A percentile compares a stretch with the other conserved stretches of the same genome.
phyloP scores from a whole-genome alignment of 1,139 yeast species.

The Zygotorulaspora mrakii region DNA sequence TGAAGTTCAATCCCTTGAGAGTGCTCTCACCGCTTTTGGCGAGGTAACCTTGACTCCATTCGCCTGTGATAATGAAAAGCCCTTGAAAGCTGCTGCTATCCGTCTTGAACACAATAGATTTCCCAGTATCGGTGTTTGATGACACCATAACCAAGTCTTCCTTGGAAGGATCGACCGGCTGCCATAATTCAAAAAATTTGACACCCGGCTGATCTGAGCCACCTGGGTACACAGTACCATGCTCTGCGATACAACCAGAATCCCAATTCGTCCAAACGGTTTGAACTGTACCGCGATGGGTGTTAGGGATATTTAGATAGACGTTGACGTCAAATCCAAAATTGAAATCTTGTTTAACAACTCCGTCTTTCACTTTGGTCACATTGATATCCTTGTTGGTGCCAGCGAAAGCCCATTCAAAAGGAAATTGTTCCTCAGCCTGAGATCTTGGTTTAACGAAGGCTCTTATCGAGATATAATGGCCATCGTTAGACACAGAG shows the following conservation, averaged over 20 bases:
- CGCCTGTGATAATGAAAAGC: slow-evolving; percentile 47
- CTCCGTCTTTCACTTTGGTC: slow-evolving; percentile 19
- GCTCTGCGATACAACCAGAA: slow-evolving; percentile 34
- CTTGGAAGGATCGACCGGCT: slow-evolving; percentile 32
- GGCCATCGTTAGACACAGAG: slow-evolving; percentile 34
- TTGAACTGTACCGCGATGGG: slow-evolving; percentile 30
- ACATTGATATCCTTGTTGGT: slow-evolving; percentile 24
- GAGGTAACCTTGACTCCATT: slow-evolving; percentile 52
- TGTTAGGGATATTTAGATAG: slow-evolving; percentile 26
- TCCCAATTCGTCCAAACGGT: slow-evolving; percentile 35
- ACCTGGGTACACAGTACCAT: slow-evolving; percentile 33
- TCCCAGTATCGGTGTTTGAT: slow-evolving; percentile 18
- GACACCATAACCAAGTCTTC: slow-evolving; percentile 21
- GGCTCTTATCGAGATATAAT: slow-evolving; percentile 38
- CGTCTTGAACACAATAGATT: slow-evolving; percentile 40
- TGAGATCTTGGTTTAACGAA: slow-evolving; percentile 27
- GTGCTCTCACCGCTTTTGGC: slow-evolving; percentile 38
- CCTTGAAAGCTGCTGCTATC: slow-evolving; percentile 39
- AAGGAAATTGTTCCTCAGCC: slow-evolving; percentile 36
- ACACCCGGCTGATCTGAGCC: slow-evolving; percentile 31
- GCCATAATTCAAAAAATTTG: slow-evolving; percentile 36
- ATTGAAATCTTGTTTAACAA: slow-evolving; percentile 27
- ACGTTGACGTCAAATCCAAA: slow-evolving; percentile 34
- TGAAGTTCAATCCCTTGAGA: slow-evolving; percentile 25
- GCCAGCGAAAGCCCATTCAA: slow-evolving; percentile 46